Base-by-base conservation (phyloP, 2,329 filamentous ascomycete genomes). In the Alternaria infectoria region DNA sequence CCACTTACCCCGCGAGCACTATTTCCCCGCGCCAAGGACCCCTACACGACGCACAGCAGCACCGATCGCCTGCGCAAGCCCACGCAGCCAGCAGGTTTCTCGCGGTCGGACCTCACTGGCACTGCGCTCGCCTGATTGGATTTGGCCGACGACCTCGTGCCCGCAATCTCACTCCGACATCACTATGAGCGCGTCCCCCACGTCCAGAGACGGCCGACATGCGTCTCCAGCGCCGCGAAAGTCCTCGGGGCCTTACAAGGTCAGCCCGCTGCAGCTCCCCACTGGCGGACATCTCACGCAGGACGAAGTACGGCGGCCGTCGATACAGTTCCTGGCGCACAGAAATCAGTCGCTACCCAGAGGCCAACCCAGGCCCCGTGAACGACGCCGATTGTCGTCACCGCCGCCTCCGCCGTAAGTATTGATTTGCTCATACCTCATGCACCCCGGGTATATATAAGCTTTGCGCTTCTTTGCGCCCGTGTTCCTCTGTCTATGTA, bases 351-450 rank as follows among this genome's bases (percentile, higher is more conserved):
- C 72, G 17, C 66, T 75, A 7, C 77, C 77, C 19, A 71, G 69
- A 68, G 76, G 76, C 13, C 76, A 70, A 52, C 77, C 77, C 6
- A 79, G 74, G 64, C 65, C 69, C 57, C 75, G 74, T 57, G 71
- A 73, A 56, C 73, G 73, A 65, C 74, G 79, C 36, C 76, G 79
- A 17, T 70, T 81, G 64, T 80, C 78, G 51, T 80, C 78, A 55
- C 80, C 80, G 67, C 80, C 80, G 17, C 80, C 80, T 64, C 80
- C 80, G 56, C 79, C 79, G 80, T 81, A 75, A 79, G 79, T 80
- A 62, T 54, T 67, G 57, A 17, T 44, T 43, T 43, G 25, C 28
- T 56, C 23, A 36, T 28, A 54, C 51, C 36, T 36, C 59, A 46
- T 57, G 56, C 47, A 63, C 47, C 15, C 50, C 25, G 25, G 59